Evolutionary conservation across 2,329 filamentous ascomycete species (phyloP).

Genomic region (Volutella citrinella): DNA sequence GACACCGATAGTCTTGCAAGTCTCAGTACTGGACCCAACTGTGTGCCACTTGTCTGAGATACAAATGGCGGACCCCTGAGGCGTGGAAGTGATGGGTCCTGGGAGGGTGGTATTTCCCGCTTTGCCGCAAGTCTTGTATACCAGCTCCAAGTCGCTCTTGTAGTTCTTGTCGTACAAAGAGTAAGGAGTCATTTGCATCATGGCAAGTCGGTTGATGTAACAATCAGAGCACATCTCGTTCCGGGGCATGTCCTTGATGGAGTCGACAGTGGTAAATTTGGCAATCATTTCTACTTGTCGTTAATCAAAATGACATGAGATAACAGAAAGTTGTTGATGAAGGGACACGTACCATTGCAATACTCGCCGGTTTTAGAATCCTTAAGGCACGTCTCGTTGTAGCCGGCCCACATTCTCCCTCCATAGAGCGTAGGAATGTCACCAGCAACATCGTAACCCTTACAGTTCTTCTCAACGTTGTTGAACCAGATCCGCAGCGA

Average conservation of each 20-base stretch:
- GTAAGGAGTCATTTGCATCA: slow-evolving; percentile 5
- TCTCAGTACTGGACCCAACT: not conserved
- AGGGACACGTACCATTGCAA: slow-evolving; percentile 7
- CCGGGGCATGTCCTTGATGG: slow-evolving; percentile 1
- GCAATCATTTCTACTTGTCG: slow-evolving; percentile 1
- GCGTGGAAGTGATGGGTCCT: not conserved
- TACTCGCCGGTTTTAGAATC: slow-evolving; percentile 3
- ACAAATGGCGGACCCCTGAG: slow-evolving; percentile 1
- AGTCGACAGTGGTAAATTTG: not conserved
- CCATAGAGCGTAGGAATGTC: slow-evolving; percentile 1
- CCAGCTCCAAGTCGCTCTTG: slow-evolving; percentile 2
- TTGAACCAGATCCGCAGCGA: slow-evolving; percentile 1
- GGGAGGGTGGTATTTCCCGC: not conserved
- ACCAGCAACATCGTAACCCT: not conserved
- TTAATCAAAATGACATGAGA: too few species aligned
- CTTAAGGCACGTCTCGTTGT: slow-evolving; percentile 4
- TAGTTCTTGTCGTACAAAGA: slow-evolving; percentile 3
- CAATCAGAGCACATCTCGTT: slow-evolving; percentile 4
- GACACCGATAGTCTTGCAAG: not conserved
- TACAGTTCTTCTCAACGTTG: not conserved
- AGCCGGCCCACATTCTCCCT: slow-evolving; percentile 1
- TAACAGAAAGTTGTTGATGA: too few species aligned
- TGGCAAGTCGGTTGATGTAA: slow-evolving; percentile 3
- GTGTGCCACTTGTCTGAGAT: slow-evolving; percentile 1
- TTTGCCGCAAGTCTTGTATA: slow-evolving; percentile 1